Base-by-base conservation (phyloP, 768 basidiomycete species). In the Termitomyces bulborhizus region DNA sequence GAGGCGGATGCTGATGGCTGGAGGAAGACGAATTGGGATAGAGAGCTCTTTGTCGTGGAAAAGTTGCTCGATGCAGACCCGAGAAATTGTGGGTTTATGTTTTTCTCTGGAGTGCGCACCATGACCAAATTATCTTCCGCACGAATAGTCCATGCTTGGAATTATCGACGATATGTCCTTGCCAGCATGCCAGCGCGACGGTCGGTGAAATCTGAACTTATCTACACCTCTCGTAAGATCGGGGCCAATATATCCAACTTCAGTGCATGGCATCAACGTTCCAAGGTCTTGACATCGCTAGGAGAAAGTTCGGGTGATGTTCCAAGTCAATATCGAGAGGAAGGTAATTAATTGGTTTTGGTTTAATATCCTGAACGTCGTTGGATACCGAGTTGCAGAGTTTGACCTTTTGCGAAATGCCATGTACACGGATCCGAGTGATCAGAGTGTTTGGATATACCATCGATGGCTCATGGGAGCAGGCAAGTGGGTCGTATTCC, bases 371-470 rank as follows among this genome's bases (percentile, higher is more conserved):
- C 32, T 34, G 27, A 18, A 12, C 4, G 11, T 44, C 24, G 27
- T 36, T 21, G 16, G 34, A 11, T 32, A 18, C 18, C 49, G 39
- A 34, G 27, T 0, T 4, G 7, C 65, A 99, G 97, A 99, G 66
- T 93, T 96, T 65, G 92, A 94, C 40, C 77, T 98, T 7, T 86
- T 98, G 13, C 81, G 85, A 62, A 93, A 96, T 64, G 97, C 96
- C 1, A 82, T 98, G 74, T 99, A 94, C 71, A 97, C 95, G 0
- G 95, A 98, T 64, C 97, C 97, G 3, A 83, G 85, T 44, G 96
- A 98, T 68, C 96, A 98, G 68, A 93, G 92, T 57, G 93, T 91
- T 0, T 99, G 97, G 97, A 83, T 99, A 55, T 99, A 98, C 68
- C 97, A 98, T 65, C 83, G 94, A n/a, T 98, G 96, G 94, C 77